These are phyloP conservation scores for Beauveria medogensis DNA, from an alignment of 2,329 filamentous ascomycete species.

Conservation along the genomic window DNA sequence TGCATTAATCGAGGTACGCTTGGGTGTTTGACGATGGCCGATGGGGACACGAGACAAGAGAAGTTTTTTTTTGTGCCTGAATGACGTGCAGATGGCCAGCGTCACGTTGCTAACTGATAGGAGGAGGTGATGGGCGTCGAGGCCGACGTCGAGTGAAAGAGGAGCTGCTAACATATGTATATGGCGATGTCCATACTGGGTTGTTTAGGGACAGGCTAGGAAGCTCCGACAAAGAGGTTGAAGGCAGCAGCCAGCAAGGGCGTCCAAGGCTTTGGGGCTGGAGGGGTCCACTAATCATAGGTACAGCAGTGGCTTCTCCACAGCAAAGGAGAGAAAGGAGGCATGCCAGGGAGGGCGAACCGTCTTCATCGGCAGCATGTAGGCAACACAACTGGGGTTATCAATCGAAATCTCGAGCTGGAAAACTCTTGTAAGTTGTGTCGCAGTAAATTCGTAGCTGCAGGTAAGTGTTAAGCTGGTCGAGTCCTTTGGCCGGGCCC, in stretches of 20 bases:
- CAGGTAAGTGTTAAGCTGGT: background rate
- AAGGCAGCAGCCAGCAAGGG: no score
- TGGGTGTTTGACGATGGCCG: background rate
- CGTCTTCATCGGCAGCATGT: no score
- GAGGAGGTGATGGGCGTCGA: background rate
- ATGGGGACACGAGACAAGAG: background rate
- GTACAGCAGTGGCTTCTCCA: no score
- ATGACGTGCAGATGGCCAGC: background rate
- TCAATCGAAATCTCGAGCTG: no score
- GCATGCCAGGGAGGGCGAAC: no score
- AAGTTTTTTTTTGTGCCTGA: background rate
- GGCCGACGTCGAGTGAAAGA: background rate
- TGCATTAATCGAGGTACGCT: background rate
- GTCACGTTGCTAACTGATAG: background rate
- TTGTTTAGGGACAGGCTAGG: background rate
- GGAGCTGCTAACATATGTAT: background rate
- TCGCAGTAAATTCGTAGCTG: no score
- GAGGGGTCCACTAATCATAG: no score
- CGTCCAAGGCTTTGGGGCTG: no score
- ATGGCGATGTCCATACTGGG: background rate
- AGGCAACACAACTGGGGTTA: no score
- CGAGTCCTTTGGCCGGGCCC: background rate
- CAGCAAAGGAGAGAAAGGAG: no score
- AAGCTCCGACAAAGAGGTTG: no score
- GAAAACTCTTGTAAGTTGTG: no score